phyloP scores from a whole-genome alignment of 176 grass and related monocot species.

The Themeda triandra region DNA sequence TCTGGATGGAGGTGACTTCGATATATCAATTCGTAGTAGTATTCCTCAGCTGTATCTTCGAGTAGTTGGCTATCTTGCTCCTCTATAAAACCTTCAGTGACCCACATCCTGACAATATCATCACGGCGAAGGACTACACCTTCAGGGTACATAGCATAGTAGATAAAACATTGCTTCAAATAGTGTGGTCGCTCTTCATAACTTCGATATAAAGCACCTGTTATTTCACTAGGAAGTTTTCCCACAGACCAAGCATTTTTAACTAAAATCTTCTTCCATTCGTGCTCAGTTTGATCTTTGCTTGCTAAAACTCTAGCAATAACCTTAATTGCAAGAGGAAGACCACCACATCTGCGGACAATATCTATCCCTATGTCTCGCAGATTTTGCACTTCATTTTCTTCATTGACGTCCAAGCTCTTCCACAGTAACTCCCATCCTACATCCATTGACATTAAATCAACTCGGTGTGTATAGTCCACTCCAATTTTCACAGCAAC shows the following conservation, averaged over 20 bases:
- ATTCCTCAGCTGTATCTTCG: conserved; percentile 19
- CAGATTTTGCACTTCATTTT: no score
- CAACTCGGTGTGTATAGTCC: no score
- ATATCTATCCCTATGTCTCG: no score
- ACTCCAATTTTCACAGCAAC: no score
- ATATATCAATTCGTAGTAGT: no score
- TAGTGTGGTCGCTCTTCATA: conserved; percentile 26
- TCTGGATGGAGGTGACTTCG: no score
- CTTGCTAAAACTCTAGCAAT: not conserved
- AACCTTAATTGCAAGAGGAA: no score
- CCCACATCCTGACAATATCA: conserved; percentile 23
- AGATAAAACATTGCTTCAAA: conserved; percentile 12
- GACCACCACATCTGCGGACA: no score
- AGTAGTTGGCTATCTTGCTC: not conserved
- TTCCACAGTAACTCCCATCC: no score
- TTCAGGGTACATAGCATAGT: not conserved
- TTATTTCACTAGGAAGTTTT: conserved; percentile 14
- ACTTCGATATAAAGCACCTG: conserved; percentile 35
- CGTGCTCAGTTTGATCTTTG: conserved; percentile 3
- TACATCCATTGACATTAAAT: no score
- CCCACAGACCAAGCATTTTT: conserved; percentile 39
- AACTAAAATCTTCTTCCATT: conserved; percentile 36
- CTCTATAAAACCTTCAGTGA: conserved; percentile 20
- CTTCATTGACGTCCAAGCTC: no score
- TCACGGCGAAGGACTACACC: not conserved